Base-by-base conservation (phyloP, 2,329 filamentous ascomycete genomes). In the Ascochyta viciae-villosae region DNA sequence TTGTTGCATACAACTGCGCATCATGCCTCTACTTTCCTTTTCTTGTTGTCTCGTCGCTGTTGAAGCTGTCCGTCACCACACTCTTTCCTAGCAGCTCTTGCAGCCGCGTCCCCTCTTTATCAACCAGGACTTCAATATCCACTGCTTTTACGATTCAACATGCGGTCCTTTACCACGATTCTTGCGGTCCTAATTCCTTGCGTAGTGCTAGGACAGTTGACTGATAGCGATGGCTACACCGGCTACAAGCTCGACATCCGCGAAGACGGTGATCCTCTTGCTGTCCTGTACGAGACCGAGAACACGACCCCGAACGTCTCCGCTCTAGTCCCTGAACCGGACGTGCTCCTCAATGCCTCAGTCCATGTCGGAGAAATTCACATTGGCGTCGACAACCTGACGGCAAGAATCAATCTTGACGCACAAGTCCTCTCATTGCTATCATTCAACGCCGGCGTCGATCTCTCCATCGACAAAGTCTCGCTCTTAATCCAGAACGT, bases 371-470 rank as follows among this genome's bases (percentile, higher is more conserved):
- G 83, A 58, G 80, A 84, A 66, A 87, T 88, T 73, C 77, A 80
- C 68, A 80, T 88, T 52, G 77, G 82, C 44, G 85, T 87, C 12
- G 77, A 83, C 56, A 86, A 87, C 64, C 78, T 87, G 51, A 85
- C 83, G 1, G 85, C 85, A 10, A 85, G 86, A 66, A 80, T 86
- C 71, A 87, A 85, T 66, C 77, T 86, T 29, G 83, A 85, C 57
- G 83, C 83, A 5, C 81, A 85, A 67, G 84, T 87, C 9, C 77
- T 87, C 37, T 79, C 81, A 58, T 77, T 87, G 40, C 80, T 87
- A 40, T 76, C 81, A 53, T 86, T 87, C 78, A 85, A 82, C 62
- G 85, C 85, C 2, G 85, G 85, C 41, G 85, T 88, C 34, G 82
- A 85, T 66, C 78, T 83, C 3, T 82, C 78, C 46, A 83, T 87